Base-by-base conservation (phyloP, 108 stramenopile species). In the Pseudonitzschia multiseries region DNA sequence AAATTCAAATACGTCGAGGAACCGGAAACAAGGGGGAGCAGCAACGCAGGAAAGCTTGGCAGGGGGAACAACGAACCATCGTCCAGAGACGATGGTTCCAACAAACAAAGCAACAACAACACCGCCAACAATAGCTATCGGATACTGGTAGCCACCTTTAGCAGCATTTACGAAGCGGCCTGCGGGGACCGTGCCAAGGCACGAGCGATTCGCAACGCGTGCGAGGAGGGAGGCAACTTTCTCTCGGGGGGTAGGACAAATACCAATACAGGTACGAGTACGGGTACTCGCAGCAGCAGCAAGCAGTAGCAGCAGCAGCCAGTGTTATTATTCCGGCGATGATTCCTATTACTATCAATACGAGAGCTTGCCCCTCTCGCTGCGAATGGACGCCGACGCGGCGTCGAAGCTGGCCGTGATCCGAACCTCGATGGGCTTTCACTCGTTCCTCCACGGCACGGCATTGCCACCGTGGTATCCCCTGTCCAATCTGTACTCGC, bases 401-500 rank as follows among this genome's bases (percentile, higher is more conserved):
- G 44, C 32, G 21, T 40, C 20, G 22, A 15, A 70, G 8, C n/a
- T 63, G 27, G 69, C 28, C 18, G 57, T 33, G 17, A 52, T 74
- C 12, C 65, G 74, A 17, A 61, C 71, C n/a, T 79, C 66, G 26
- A 79, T 85, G 84, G 80, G 82, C 5, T 79, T 88, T 22, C 59
- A 81, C 54, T 32, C 77, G 9, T 88, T 88, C 59, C 70, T 88
- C 10, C 74, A 72, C 8, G 43, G 70, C 52, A 85, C 87, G 8
- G 32, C 73, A 15, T 63, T 88, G 33, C 87, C 87, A 4, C 63
- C 69, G 32, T 88, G 84, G 83, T 85, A 70, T 65, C 87, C 87
- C 26, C 72, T 85, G 1, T 70, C 79, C 18, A 87, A 87, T 70
- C 73, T 83, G 9, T 65, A 80, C 28, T 17, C 24, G 4, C 46